Evolutionary conservation across 2,329 filamentous ascomycete genomes (phyloP), one percentile per base, ranked within the genome.

Genomic region (Chrysoporthe austroafricana): DNA sequence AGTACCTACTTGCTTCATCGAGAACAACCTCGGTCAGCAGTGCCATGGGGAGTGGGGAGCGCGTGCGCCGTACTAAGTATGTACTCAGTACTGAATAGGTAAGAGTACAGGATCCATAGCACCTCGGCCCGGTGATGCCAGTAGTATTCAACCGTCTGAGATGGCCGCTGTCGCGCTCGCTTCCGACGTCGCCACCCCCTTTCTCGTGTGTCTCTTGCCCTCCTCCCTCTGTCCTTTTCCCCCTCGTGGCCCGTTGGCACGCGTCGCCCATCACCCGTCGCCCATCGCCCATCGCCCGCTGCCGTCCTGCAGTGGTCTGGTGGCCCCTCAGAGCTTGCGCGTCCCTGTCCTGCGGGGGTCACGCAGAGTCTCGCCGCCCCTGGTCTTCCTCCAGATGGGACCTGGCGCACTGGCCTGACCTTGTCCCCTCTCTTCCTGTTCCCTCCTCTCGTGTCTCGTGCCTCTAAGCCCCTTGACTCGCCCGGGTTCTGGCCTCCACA

Each of bases 341-440:
- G 50, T 54, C 50, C 50, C 32, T 34, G n/a, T 32, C 50, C 50
- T 54, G 50, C 50, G 50, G 50, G 26, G 50, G 50, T 54, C 50
- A 32, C 21, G 14, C 50, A 32, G 6, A 34, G 11, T 34, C 11
- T 54, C 48, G n/a, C n/a, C 48, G 13, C 26, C 50, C 50, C 50
- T 21, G 32, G 32, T 8, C 50, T 26, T 26, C 32, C 26, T 54
- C 50, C 13, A 16, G 21, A 16, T 5, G 21, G 50, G 26, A 13
- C 50, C 50, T 54, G 50, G 16, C 26, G 50, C 21, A 54, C 21
- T 54, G 50, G 50, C 26, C 26, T 34, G 21, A 21, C 26, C 50
- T 32, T 54, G 50, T 34, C 50, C 32, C 32, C 21, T 34, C 50
- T 34, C 50, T 4, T 11, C 13, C 6, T 32, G 4, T 16, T 32